A percentile compares a stretch with the other conserved stretches of the same genome.
These are phyloP conservation scores for Mucor lusitanicus DNA, from an alignment of 371 early-diverging fungal species.

Conservation along the genomic window DNA sequence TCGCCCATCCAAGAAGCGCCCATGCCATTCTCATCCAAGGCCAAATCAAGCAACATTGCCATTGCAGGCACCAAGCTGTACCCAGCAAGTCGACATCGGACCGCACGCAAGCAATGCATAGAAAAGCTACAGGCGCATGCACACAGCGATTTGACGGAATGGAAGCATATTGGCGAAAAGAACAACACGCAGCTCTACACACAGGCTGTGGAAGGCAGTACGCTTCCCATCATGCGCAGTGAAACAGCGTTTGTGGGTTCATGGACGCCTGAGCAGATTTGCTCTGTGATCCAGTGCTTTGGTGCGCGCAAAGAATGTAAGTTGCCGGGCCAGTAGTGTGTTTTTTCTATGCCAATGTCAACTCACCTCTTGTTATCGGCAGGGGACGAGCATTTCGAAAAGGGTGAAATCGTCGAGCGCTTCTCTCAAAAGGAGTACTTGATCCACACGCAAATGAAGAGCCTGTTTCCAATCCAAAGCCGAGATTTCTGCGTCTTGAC, in stretches of 20 bases:
- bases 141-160: constrained; percentile 41
- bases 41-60: neutral
- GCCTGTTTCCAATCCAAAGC: constrained; percentile 52
- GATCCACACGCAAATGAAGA: constrained; percentile 48
- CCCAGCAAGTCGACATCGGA: constrained; percentile 40
- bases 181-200: constrained; percentile 49
- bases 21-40: neutral
- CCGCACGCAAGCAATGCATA: constrained; percentile 35
- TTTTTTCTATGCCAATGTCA: neutral
- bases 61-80: constrained; percentile 27
- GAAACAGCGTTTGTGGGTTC: constrained; percentile 44
- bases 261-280: constrained; percentile 60
- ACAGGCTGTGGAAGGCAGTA: constrained; percentile 42
- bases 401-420: constrained; percentile 52
- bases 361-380: neutral
- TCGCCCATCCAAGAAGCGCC: constrained; percentile 8
- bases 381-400: constrained; percentile 64
- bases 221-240: constrained; percentile 55
- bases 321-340: too few relatives aligned
- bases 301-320: constrained; percentile 47
- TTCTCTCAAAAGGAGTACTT: constrained; percentile 59
- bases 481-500: constrained; percentile 54
- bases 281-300: constrained; percentile 52
- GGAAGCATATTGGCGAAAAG: constrained; percentile 45
- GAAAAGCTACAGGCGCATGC: constrained; percentile 46